Evolutionary conservation across 1,139 yeast genomes (phyloP).

Genomic region (Yamadazyma atmosphaerica): DNA sequence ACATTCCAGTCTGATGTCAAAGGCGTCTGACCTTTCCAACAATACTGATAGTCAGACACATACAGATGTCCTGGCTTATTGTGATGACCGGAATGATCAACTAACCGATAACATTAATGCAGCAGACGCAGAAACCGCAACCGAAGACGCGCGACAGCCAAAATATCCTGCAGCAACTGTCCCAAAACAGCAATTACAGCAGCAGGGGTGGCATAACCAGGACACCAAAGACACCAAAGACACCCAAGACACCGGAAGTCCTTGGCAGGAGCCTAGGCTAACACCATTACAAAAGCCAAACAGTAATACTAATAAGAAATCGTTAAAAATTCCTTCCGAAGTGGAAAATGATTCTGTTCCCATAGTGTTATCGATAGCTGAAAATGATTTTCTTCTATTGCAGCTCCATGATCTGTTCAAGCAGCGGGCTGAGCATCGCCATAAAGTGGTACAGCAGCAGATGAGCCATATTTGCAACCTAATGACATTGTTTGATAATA

Average conservation of each 20-base stretch:
- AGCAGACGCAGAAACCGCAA: neutral
- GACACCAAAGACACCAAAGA: neutral
- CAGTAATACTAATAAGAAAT: too few relatives aligned
- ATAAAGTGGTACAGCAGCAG: slow-evolving; percentile 4
- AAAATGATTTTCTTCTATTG: slow-evolving; percentile 25
- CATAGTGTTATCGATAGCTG: slow-evolving; percentile 20
- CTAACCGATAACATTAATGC: too few relatives aligned
- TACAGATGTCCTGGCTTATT: too few relatives aligned
- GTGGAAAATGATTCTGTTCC: slow-evolving; percentile 14
- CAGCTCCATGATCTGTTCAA: slow-evolving; percentile 16
- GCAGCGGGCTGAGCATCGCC: neutral
- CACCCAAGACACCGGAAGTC: neutral
- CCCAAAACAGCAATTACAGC: neutral
- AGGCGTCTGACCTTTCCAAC: too few relatives aligned
- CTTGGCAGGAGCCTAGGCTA: too few relatives aligned
- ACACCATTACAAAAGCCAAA: too few relatives aligned
- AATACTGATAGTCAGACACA: too few relatives aligned
- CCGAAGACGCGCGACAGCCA: neutral
- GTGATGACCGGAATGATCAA: too few relatives aligned
- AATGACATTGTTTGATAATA: slow-evolving; percentile 26
- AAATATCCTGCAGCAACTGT: neutral
- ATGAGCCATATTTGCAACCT: slow-evolving; percentile 14
- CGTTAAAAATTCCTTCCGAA: too few relatives aligned
- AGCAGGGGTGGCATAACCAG: neutral
- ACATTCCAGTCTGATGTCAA: too few relatives aligned